Conservation (phyloP, 192 early-diverging fungal genomes). For the Coemansia sp. region DNA sequence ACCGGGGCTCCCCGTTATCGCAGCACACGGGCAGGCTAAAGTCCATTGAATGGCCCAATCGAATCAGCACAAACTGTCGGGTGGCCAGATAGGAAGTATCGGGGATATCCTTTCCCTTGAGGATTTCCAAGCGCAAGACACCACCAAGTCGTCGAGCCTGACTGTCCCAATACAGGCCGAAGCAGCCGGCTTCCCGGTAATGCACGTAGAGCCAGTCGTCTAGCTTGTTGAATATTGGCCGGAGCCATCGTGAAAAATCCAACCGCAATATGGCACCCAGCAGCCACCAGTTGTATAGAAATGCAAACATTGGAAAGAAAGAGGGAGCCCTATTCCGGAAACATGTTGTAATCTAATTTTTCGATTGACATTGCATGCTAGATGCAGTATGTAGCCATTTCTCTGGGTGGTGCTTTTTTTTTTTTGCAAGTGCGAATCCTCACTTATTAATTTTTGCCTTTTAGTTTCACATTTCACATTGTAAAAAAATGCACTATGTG, state of each 20-base stretch:
- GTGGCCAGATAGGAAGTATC: background rate
- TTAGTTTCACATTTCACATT: constrained; percentile 1
- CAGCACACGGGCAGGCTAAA: constrained; percentile 16
- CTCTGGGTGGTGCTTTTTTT: no score
- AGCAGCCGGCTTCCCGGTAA: constrained; percentile 26
- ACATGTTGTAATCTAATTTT: no score
- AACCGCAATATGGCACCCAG: constrained; percentile 1
- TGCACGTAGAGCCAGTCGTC: constrained; percentile 20
- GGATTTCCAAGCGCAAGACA: constrained; percentile 16
- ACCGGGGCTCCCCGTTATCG: constrained; percentile 23
- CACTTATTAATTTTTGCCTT: background rate
- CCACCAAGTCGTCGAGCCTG: background rate
- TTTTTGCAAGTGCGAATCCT: constrained; percentile 2
- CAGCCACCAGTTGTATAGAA: constrained; percentile 18
- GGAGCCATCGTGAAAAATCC: constrained; percentile 18
- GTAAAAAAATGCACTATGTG: background rate
- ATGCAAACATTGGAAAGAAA: constrained; percentile 18
- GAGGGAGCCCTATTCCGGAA: no score
- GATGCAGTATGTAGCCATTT: background rate
- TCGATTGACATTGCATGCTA: background rate
- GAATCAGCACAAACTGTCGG: constrained; percentile 25
- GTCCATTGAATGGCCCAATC: constrained; percentile 10
- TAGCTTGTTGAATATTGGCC: constrained; percentile 23
- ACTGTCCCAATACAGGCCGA: constrained; percentile 11
- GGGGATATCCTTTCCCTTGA: constrained; percentile 32